phyloP scores from a whole-genome alignment of 176 grass and related monocot genomes.

The Leersia perrieri region DNA sequence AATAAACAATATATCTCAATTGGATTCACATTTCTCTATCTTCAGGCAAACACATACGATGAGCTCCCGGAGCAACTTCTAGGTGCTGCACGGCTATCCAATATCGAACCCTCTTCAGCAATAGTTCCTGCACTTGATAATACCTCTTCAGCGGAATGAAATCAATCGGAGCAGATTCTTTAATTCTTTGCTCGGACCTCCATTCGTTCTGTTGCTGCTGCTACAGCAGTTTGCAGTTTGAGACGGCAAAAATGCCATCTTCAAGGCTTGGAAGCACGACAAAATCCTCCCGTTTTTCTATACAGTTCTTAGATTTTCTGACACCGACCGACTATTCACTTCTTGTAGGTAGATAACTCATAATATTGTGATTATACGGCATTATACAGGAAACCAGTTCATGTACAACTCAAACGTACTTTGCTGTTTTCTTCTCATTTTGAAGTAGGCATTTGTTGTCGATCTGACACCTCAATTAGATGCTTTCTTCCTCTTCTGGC shows the following conservation, averaged over 20 bases:
- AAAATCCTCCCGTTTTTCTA: not conserved
- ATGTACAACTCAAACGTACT: constrained; percentile 18
- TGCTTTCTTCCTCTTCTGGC: not conserved
- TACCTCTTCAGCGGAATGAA: constrained; percentile 19
- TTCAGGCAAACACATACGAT: constrained; percentile 75
- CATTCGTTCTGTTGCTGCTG: not conserved
- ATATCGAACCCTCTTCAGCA: constrained; percentile 76
- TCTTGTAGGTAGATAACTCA: not conserved
- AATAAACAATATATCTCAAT: not conserved
- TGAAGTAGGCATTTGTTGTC: not conserved
- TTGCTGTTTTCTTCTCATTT: not conserved
- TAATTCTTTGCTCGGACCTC: constrained; percentile 22
- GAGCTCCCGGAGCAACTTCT: constrained; percentile 89
- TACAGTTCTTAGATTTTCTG: not conserved
- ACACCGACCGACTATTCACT: not conserved
- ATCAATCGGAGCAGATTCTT: constrained; percentile 26
- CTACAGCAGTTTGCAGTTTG: constrained; percentile 26
- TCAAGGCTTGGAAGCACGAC: not conserved
- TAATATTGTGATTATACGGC: not conserved
- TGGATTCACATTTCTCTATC: not conserved
- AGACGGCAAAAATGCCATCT: not conserved
- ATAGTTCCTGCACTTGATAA: constrained; percentile 42
- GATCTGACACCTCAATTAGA: not conserved
- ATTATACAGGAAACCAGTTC: not conserved
- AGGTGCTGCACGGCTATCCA: constrained; percentile 65